phyloP scores from a whole-genome alignment of 176 grass and related monocot species.

The Poa annua region DNA sequence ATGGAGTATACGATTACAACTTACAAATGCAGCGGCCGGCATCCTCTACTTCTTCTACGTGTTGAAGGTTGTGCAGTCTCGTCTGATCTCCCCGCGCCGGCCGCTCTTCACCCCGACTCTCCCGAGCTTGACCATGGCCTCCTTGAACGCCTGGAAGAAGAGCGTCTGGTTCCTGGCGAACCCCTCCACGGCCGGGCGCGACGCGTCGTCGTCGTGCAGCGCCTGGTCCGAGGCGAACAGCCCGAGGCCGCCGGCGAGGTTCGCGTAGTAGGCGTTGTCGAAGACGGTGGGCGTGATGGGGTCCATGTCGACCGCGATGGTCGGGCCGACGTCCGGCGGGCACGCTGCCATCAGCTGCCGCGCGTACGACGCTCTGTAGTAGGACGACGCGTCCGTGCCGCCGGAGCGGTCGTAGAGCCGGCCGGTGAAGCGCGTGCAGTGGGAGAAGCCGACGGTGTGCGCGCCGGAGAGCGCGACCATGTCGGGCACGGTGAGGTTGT shows the following conservation, averaged over 20 bases:
- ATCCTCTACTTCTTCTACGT: neutral
- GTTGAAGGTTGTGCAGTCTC: slow-evolving; percentile 60
- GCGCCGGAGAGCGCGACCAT: slow-evolving; percentile 73
- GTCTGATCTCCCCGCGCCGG: slow-evolving; percentile 61
- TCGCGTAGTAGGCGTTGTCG: slow-evolving; percentile 71
- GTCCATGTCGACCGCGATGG: slow-evolving; percentile 65
- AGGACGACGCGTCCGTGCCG: slow-evolving; percentile 35
- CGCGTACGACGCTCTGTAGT: slow-evolving; percentile 47
- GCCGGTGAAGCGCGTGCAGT: slow-evolving; percentile 58
- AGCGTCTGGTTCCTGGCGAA: slow-evolving; percentile 51
- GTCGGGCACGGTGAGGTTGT: slow-evolving; percentile 42
- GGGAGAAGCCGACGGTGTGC: slow-evolving; percentile 75
- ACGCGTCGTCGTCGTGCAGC: slow-evolving; percentile 46
- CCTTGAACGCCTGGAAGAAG: slow-evolving; percentile 71
- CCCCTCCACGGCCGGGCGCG: slow-evolving; percentile 31
- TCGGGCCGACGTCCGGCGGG: slow-evolving; percentile 41
- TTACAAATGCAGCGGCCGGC: neutral
- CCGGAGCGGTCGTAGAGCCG: slow-evolving; percentile 55
- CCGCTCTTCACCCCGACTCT: slow-evolving; percentile 59
- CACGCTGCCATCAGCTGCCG: slow-evolving; percentile 53
- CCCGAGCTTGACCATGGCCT: slow-evolving; percentile 71
- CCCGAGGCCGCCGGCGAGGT: slow-evolving; percentile 52
- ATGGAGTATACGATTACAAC: neutral
- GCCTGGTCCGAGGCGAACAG: slow-evolving; percentile 68
- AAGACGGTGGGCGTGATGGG: slow-evolving; percentile 55